Percentiles rank a stretch among this genome's conserved stretches.
These are phyloP conservation scores for Clonostachys sp. DNA, from an alignment of 2,329 filamentous ascomycete genomes.

Conservation along the genomic window DNA sequence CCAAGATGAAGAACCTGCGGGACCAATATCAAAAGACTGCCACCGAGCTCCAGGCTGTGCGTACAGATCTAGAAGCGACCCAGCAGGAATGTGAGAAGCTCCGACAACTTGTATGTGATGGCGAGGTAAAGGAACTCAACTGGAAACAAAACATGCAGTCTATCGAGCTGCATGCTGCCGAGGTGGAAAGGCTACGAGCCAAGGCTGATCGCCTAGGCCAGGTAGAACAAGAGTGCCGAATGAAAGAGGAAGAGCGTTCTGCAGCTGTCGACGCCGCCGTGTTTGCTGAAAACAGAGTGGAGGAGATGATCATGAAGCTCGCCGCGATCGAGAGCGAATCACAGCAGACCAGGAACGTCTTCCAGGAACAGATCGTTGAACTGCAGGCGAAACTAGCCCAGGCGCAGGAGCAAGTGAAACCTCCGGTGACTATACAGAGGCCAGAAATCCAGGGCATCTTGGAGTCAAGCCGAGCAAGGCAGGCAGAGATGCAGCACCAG, in stretches of 20 bases:
- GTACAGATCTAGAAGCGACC: conserved; percentile 52
- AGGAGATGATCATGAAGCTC: conserved; percentile 55
- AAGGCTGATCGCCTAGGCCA: conserved; percentile 58
- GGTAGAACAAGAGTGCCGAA: conserved; percentile 58
- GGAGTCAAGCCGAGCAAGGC: conserved; percentile 46
- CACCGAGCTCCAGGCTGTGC: conserved; percentile 50
- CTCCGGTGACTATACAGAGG: neutral
- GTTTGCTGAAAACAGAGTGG: conserved; percentile 52
- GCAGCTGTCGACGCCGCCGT: conserved; percentile 52
- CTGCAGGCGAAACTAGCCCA: conserved; percentile 41
- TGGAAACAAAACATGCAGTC: conserved; percentile 60
- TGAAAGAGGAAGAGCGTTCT: conserved; percentile 56
- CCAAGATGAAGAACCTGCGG: conserved; percentile 60
- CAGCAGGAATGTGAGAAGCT: conserved; percentile 61
- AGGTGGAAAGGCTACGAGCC: conserved; percentile 53
- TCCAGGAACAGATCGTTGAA: conserved; percentile 40
- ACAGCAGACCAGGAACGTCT: conserved; percentile 32
- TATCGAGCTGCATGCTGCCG: conserved; percentile 54
- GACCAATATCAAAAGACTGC: conserved; percentile 67
- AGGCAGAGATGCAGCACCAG: conserved; percentile 48
- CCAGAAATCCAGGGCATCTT: conserved; percentile 33
- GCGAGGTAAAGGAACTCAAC: conserved; percentile 63
- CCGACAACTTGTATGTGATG: conserved; percentile 59
- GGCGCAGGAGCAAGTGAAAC: conserved; percentile 18
- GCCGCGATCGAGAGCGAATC: conserved; percentile 42